Base-by-base conservation (phyloP, 768 basidiomycete species). In the Mycena rebaudengoi region DNA sequence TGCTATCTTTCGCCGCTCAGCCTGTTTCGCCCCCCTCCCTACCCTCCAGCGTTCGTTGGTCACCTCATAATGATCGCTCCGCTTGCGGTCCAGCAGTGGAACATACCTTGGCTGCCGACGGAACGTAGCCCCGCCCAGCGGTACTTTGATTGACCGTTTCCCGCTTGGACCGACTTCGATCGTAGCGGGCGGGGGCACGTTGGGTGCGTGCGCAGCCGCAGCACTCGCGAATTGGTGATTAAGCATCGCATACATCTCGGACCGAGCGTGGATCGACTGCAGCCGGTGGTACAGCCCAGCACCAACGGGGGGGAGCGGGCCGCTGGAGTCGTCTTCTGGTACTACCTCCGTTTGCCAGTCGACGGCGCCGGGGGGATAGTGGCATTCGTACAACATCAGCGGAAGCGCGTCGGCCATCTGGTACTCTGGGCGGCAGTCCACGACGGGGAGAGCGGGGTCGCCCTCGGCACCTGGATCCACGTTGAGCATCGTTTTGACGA, bases 331-430 rank as follows among this genome's bases (percentile, higher is more conserved):
- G 12, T 28, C 68, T 10, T 75, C 74, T 40, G n/a, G n/a, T n/a
- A n/a, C n/a, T n/a, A 80, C 81, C 28, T 83, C 69, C 1, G 39
- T 87, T 52, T 87, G 85, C 96, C 97, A 98, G 55, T 82, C 79
- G 8, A 96, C 82, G 37, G 88, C 87, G 18, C 78, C 80, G 26
- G 85, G 84, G 30, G 82, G 77, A 75, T 94, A 98, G 1, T 82
- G 87, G 71, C 95, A 96, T 25, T 94, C 90, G 92, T 95, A 97
- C 14, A 99, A 86, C 76, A 98, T 85, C 37, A 99, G 86, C 1
- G 97, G 96, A 0, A 98, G 82, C 1, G 87, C 91, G 67, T 96
- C 92, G 7, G 96, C 95, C 93, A 99, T 99, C 69, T 92, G 90
- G 73, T 98, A 99, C 48, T 88, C 86, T 3, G 97, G 97, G 74